A percentile compares a stretch with the other conserved stretches of the same genome.
Conservation (phyloP, 352 stramenopile species). For the Sclerospora graminicola region DNA sequence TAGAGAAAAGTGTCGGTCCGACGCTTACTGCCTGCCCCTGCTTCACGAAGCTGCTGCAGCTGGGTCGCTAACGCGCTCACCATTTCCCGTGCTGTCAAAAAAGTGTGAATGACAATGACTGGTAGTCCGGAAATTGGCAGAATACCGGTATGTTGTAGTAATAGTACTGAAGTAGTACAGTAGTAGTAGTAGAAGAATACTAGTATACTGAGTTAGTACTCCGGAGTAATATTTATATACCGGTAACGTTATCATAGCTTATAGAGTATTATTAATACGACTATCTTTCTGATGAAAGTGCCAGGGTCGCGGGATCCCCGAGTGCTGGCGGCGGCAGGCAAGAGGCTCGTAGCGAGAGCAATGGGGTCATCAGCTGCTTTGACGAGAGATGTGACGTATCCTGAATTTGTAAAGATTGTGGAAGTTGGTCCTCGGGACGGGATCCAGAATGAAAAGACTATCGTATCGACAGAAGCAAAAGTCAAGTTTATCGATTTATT, state of each 20-base stretch:
- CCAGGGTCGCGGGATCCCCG: too few species aligned
- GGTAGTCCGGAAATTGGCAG: too few species aligned
- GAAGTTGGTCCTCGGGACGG: constrained; percentile 94
- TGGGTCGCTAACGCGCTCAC: constrained; percentile 61
- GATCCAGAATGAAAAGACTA: constrained; percentile 90
- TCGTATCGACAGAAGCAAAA: constrained; percentile 87
- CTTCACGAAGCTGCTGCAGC: constrained; percentile 72
- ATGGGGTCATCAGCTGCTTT: constrained; percentile 2
- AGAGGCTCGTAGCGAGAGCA: constrained; percentile 1
- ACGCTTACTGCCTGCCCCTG: constrained; percentile 66
- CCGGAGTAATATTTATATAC: too few species aligned
- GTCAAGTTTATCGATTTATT: constrained; percentile 88
- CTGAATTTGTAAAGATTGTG: constrained; percentile 83
- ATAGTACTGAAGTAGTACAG: too few species aligned
- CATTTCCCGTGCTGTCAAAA: constrained; percentile 14
- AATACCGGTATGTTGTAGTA: too few species aligned
- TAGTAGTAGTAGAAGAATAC: too few species aligned
- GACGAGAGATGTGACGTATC: constrained; percentile 27
- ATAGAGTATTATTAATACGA: too few species aligned
- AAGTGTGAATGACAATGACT: constrained; percentile 16
- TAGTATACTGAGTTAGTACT: too few species aligned
- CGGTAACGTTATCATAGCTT: too few species aligned
- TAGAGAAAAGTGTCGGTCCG: constrained; percentile 82
- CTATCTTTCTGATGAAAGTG: too few species aligned
- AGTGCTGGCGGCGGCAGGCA: neutral